Evolutionary conservation across 1,284 basidiomycete species (phyloP).

Genomic region (Earliella scabrosa): DNA sequence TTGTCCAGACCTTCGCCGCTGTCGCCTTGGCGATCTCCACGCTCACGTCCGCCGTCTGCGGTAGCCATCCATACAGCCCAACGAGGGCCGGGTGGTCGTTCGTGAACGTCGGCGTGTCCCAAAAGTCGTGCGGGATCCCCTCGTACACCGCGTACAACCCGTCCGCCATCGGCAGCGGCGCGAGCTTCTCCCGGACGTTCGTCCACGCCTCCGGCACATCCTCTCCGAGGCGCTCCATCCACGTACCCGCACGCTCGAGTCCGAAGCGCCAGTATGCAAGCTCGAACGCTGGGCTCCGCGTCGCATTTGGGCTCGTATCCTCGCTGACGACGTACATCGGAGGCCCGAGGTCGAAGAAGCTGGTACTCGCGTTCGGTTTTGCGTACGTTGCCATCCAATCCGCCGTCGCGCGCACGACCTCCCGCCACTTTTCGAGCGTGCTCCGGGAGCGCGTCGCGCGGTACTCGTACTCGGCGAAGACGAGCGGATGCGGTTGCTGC

Average conservation of each 20-base stretch:
- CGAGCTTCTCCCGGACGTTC: slow-evolving; percentile 49
- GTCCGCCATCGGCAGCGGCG: slow-evolving; percentile 51
- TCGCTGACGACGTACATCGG: slow-evolving; percentile 63
- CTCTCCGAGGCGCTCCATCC: slow-evolving; percentile 49
- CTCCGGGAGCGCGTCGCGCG: slow-evolving; percentile 44
- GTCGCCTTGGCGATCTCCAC: slow-evolving; percentile 50
- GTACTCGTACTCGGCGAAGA: slow-evolving; percentile 63
- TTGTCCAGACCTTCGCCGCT: slow-evolving; percentile 55
- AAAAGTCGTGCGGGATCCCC: slow-evolving; percentile 55
- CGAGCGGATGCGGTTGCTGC: slow-evolving; percentile 62
- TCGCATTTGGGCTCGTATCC: slow-evolving; percentile 58
- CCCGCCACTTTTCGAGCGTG: slow-evolving; percentile 53
- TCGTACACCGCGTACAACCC: slow-evolving; percentile 61
- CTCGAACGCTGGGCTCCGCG: slow-evolving; percentile 60
- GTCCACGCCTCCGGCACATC: slow-evolving; percentile 48
- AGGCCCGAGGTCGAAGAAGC: slow-evolving; percentile 58
- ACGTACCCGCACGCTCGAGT: slow-evolving; percentile 49
- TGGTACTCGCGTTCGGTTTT: slow-evolving; percentile 51
- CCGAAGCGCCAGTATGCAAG: slow-evolving; percentile 63
- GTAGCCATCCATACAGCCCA: slow-evolving; percentile 62
- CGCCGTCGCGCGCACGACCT: slow-evolving; percentile 54
- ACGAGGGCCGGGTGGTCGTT: slow-evolving; percentile 64
- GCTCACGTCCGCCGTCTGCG: slow-evolving; percentile 51
- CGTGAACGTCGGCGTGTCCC: slow-evolving; percentile 52
- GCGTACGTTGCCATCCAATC: slow-evolving; percentile 66